These are phyloP conservation scores for Aureobasidium sp. DNA, from an alignment of 2,329 filamentous ascomycete genomes.

Conservation along the genomic window DNA sequence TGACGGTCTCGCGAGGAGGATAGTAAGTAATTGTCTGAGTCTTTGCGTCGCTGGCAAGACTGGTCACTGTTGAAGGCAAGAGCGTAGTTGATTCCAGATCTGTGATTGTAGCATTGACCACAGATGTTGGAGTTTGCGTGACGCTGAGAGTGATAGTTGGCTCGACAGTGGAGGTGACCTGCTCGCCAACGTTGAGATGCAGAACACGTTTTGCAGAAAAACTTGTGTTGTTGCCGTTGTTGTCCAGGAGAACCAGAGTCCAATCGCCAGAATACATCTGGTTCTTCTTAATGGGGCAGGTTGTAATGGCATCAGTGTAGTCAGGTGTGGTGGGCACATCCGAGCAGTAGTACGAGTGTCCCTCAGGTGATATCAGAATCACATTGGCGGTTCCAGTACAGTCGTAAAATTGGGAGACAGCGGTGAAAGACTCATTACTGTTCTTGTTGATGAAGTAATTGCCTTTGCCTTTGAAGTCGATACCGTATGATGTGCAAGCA, in stretches of 20 bases:
- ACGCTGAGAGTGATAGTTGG: slow-evolving; percentile 23
- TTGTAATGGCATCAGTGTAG: slow-evolving; percentile 33
- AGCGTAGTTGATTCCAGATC: neutral
- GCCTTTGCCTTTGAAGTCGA: slow-evolving; percentile 38
- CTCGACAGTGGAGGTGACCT: slow-evolving; percentile 24
- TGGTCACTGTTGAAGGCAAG: slow-evolving; percentile 19
- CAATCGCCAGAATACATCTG: slow-evolving; percentile 39
- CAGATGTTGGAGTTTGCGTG: slow-evolving; percentile 21
- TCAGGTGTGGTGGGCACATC: slow-evolving; percentile 36
- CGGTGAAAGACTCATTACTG: slow-evolving; percentile 36
- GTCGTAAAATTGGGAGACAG: slow-evolving; percentile 38
- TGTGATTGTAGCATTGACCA: slow-evolving; percentile 25
- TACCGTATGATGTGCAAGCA: slow-evolving; percentile 25
- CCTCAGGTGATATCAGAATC: slow-evolving; percentile 35
- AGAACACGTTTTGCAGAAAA: slow-evolving; percentile 40
- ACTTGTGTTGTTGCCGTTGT: slow-evolving; percentile 37
- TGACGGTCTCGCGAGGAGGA: slow-evolving; percentile 18
- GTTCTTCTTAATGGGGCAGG: slow-evolving; percentile 37
- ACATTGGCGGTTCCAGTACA: slow-evolving; percentile 37
- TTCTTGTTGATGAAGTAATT: slow-evolving; percentile 41
- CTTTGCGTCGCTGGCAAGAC: slow-evolving; percentile 25
- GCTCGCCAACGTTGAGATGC: slow-evolving; percentile 32
- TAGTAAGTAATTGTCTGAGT: slow-evolving; percentile 16
- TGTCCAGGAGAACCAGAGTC: slow-evolving; percentile 37
- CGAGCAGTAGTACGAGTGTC: slow-evolving; percentile 35